phyloP scores from a whole-genome alignment of 2,329 filamentous ascomycete genomes.

The Aspergillus quadricinctus region DNA sequence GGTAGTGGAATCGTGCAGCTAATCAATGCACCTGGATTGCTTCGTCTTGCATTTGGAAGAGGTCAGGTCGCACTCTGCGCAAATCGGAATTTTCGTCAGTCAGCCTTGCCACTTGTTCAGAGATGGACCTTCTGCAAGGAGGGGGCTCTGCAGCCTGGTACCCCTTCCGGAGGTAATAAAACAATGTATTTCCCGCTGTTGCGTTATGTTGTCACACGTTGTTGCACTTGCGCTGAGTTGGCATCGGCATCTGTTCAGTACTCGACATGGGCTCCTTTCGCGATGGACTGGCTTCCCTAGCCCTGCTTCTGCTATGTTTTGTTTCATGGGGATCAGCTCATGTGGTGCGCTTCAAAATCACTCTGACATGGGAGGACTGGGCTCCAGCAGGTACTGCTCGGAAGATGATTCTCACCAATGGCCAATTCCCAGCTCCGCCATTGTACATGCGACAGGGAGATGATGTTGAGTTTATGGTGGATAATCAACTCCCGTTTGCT shows the following conservation, averaged over 20 bases:
- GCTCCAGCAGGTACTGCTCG: conserved; percentile 25
- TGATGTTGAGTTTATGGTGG: conserved; percentile 25
- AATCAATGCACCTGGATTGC: too few species aligned
- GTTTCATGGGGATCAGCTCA: conserved; percentile 2
- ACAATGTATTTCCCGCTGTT: too few species aligned
- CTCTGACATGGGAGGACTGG: conserved; percentile 28
- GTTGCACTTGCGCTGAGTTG: too few species aligned
- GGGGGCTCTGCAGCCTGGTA: too few species aligned
- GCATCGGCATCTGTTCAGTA: not conserved
- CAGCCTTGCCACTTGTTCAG: too few species aligned
- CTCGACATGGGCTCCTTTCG: conserved; percentile 6
- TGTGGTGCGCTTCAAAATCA: conserved; percentile 25
- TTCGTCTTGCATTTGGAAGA: too few species aligned
- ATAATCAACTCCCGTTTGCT: conserved; percentile 21
- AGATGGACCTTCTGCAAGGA: too few species aligned
- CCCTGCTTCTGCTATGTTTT: conserved; percentile 8
- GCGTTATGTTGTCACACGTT: too few species aligned
- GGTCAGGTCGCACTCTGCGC: too few species aligned
- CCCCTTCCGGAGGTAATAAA: too few species aligned
- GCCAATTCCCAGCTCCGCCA: conserved; percentile 25
- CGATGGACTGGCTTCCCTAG: conserved; percentile 3
- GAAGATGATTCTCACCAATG: conserved; percentile 25
- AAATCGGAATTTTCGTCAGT: too few species aligned
- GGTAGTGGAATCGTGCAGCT: too few species aligned
- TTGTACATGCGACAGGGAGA: conserved; percentile 23